Conservation (phyloP, 2,329 filamentous ascomycete genomes). For the Colletotrichum musae region DNA sequence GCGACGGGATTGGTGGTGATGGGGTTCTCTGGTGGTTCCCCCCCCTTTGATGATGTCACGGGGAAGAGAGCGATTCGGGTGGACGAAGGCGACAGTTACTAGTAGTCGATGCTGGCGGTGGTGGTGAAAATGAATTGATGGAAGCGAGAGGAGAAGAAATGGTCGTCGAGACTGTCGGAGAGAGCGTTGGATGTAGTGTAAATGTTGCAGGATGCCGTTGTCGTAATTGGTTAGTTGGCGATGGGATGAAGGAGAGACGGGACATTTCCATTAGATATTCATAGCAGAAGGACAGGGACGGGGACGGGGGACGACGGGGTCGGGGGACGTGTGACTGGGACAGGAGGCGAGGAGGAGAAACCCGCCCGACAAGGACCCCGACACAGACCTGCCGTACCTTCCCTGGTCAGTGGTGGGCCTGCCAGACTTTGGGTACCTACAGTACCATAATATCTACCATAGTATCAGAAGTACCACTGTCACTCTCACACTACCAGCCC, state of each 20-base stretch:
- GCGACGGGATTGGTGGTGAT: constrained; percentile 16
- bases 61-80: constrained; percentile 26
- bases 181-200: constrained; percentile 27
- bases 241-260: constrained; percentile 40
- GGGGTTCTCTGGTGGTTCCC: constrained; percentile 23
- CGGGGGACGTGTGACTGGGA: background rate
- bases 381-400: constrained; percentile 18
- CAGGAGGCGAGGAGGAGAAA: constrained; percentile 23
- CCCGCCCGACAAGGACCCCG: constrained; percentile 20
- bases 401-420: no score
- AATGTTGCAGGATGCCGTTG: constrained; percentile 36
- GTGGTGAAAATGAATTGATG: constrained; percentile 28
- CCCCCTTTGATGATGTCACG: constrained; percentile 42
- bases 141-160: constrained; percentile 34
- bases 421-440: no score
- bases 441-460: no score
- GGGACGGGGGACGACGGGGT: constrained; percentile 18
- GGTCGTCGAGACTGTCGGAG: constrained; percentile 29
- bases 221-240: constrained; percentile 41
- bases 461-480: no score
- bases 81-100: background rate
- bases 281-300: constrained; percentile 31
- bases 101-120: constrained; percentile 19
- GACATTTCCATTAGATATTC: constrained; percentile 40
- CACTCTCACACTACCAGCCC: no score